Evolutionary conservation across 495 filamentous ascomycete genomes (phyloP), one percentile per base, ranked within the genome.

Genomic region (Achaetomiella virescens): DNA sequence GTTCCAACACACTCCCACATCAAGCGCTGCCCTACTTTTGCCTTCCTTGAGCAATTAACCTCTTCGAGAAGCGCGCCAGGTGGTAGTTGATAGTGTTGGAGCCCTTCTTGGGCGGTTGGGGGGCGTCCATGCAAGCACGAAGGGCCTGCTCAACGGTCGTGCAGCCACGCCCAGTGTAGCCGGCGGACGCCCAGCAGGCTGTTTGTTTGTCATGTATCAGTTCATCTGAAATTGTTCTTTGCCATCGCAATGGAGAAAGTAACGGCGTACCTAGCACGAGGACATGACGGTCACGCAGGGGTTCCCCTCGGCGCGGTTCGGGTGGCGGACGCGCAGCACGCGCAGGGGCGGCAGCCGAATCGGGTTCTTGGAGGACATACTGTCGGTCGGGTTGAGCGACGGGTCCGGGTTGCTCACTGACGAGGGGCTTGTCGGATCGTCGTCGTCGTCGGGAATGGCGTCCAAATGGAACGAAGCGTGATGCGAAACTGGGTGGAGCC

Each of bases 1-100:
- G 27, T 31, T 9, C 27, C 27, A 31, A 31, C 27, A 31, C 27
- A 48, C 6, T 15, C 3, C 18, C 21, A 2, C 5, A 15, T 9
- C 2, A 22, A 46, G 2, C 3, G 15, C 33, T 1, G 14, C 47
- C 31, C 75, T 83, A 84, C 77, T 91, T 95, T 62, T 62, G 61
- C 43, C 22, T 47, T 17, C 83, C 81, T 8, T 85, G 83, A 1
- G 81, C 81, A 40, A 80, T 80, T 31, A 98, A 84, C 66, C 84
- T 86, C 7, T 88, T 84, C 66, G 95, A 91, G 75, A 97, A 84
- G 58, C 93, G 81, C 64, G 81, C 80, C 37, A 98, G 72, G 71
- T 97, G 91, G 78, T 95, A 96, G 74, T 98, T 98, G 80, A 97
- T 92, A 52, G 83, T 87, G 76, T 86, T 96, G 77, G 81, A 85